Conservation (phyloP, 1,284 basidiomycete genomes). For the Moesziomyces sp. region DNA sequence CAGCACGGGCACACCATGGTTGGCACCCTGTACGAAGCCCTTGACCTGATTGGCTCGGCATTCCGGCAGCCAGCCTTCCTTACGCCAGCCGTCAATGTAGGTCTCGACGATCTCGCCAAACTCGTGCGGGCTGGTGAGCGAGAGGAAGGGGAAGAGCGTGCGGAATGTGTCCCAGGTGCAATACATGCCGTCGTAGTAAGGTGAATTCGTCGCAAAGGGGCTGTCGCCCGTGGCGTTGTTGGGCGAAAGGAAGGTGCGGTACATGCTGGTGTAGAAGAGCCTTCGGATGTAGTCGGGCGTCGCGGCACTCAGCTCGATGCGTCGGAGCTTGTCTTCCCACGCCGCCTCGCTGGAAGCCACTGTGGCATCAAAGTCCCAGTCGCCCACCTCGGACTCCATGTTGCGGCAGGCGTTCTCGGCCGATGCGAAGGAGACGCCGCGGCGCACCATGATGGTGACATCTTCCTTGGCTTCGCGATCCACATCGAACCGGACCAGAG, state of each 20-base stretch:
- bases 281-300: conserved; percentile 51
- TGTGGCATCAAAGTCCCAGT: conserved; percentile 49
- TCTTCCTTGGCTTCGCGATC: conserved; percentile 9
- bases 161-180: conserved; percentile 54
- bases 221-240: conserved; percentile 58
- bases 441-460: conserved; percentile 44
- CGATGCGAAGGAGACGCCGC: conserved; percentile 53
- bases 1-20: conserved; percentile 52
- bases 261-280: conserved; percentile 59
- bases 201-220: conserved; percentile 28
- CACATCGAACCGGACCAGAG: conserved; percentile 39
- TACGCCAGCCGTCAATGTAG: conserved; percentile 59
- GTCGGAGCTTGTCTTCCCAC: conserved; percentile 60
- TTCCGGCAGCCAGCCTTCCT: conserved; percentile 58
- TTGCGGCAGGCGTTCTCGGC: conserved; percentile 58
- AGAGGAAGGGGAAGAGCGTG: conserved; percentile 58
- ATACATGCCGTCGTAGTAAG: conserved; percentile 59
- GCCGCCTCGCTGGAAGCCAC: conserved; percentile 26
- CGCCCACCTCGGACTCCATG: conserved; percentile 52
- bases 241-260: conserved; percentile 60
- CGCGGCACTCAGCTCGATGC: conserved; percentile 45
- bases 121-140: conserved; percentile 51
- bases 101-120: conserved; percentile 58
- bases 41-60: conserved; percentile 60
- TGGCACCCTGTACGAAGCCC: conserved; percentile 49